These are phyloP conservation scores for Tothia fuscella DNA, from an alignment of 2,329 filamentous ascomycete genomes.

Conservation along the genomic window DNA sequence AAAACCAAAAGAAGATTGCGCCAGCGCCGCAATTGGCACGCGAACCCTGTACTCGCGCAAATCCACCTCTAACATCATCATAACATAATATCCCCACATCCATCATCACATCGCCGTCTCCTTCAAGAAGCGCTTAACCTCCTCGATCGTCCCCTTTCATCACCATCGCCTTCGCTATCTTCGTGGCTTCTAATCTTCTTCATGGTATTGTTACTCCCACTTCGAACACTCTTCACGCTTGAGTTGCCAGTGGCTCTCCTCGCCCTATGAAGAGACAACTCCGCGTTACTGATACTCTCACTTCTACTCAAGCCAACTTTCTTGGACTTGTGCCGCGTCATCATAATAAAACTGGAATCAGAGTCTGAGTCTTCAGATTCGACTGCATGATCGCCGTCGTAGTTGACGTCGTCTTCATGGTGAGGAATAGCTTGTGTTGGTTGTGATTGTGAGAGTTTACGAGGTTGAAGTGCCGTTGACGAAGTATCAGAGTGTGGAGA, in stretches of 20 bases:
- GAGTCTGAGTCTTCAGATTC: slow-evolving; percentile 29
- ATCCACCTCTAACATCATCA: too few species aligned
- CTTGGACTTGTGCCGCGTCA: slow-evolving; percentile 28
- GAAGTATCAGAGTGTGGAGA: neutral
- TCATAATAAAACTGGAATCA: slow-evolving; percentile 27
- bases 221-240: slow-evolving; percentile 31
- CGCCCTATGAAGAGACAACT: slow-evolving; percentile 19
- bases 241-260: slow-evolving; percentile 19
- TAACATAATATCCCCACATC: too few species aligned
- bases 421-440: slow-evolving; percentile 14
- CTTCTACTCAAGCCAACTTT: slow-evolving; percentile 21
- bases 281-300: slow-evolving; percentile 26
- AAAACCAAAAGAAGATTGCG: too few species aligned
- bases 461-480: neutral
- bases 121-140: slow-evolving; percentile 3
- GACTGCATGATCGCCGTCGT: slow-evolving; percentile 28
- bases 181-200: slow-evolving; percentile 25
- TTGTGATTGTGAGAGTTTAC: neutral
- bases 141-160: neutral
- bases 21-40: too few species aligned
- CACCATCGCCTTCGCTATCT: neutral
- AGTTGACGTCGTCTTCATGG: slow-evolving; percentile 20
- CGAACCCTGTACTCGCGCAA: too few species aligned
- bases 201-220: slow-evolving; percentile 38
- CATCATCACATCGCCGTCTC: too few species aligned